Evolutionary conservation across 2,329 filamentous ascomycete species (phyloP), one percentile per base, ranked within the genome.

Genomic region (Penicillium sp.): DNA sequence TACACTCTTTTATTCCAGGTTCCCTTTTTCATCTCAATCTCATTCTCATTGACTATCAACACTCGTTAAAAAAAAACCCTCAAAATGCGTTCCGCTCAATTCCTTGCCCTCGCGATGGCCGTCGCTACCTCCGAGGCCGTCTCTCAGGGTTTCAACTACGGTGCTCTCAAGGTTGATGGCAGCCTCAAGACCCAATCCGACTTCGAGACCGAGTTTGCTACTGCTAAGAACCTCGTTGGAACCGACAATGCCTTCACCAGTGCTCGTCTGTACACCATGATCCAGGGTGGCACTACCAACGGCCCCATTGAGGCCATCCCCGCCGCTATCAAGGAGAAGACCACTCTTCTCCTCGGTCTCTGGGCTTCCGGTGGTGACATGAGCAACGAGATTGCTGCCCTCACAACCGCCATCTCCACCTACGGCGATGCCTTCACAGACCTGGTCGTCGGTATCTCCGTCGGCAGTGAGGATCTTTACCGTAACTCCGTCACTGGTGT

Each of bases 401-500:
- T 96, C 49, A 84, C 84, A 73, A 77, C 80, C 43, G 89, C 91
- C 64, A 88, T 93, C 63, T 64, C 75, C 49, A 80, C 86, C 69
- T 92, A 91, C 72, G 90, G 90, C 57, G 75, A 78, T 10, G 77
- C 81, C 48, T 86, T 95, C 60, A 54, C 64, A 60, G 67, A 70
- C 54, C 65, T 73, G 19, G 86, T 96, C 43, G 88, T 86, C 56
- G 92, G 90, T 73, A 93, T 96, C 76, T 93, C 90, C 0, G 86
- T 96, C 53, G 92, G 92, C 61, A 89, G 84, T 64, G 92, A 96
- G 81, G 92, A 96, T 73, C 82, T 94, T 43, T 94, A 94, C 82
- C 88, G 90, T 70, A 84, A 83, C 75, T 90, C 90, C 0, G 82
- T 84, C n/a, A 87, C 82, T 10, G 90, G 89, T 56, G 83, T 88